phyloP scores from a whole-genome alignment of 768 basidiomycete genomes.

The Hydnum rufescens region DNA sequence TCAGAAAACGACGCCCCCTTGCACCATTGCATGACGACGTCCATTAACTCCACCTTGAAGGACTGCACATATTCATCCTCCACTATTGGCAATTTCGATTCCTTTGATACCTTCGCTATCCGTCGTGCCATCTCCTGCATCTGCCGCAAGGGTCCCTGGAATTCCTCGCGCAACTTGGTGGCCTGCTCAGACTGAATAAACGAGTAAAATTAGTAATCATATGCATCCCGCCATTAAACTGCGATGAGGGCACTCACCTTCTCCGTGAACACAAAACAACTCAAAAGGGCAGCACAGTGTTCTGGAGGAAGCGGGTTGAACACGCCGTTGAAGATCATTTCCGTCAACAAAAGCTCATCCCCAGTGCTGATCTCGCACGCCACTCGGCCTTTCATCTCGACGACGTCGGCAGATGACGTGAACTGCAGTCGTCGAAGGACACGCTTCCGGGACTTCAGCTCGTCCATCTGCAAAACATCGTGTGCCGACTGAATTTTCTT shows the following conservation, averaged over 20 bases:
- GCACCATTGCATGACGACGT: conserved; percentile 94
- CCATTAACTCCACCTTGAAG: conserved; percentile 99
- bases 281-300: conserved; percentile 82
- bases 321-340: conserved; percentile 90
- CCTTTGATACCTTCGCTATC: conserved; percentile 93
- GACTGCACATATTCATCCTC: conserved; percentile 91
- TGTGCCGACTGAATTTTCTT: conserved; percentile 77
- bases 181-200: conserved; percentile 54
- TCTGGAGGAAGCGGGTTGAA: conserved; percentile 84
- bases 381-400: conserved; percentile 94
- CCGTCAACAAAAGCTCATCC: conserved; percentile 88
- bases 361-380: conserved; percentile 98
- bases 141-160: conserved; percentile 75
- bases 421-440: conserved; percentile 84
- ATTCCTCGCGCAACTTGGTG: conserved; percentile 78
- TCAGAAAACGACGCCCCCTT: conserved; percentile 92
- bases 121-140: conserved; percentile 92
- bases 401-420: conserved; percentile 73
- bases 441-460: conserved; percentile 87
- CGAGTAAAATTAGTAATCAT: background rate
- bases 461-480: conserved; percentile 87
- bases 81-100: conserved; percentile 71
- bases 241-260: conserved; percentile 35
- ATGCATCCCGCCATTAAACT: background rate
- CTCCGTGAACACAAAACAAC: conserved; percentile 94